Base-by-base conservation (phyloP, 768 basidiomycete species). In the Lactarius akahatsu region DNA sequence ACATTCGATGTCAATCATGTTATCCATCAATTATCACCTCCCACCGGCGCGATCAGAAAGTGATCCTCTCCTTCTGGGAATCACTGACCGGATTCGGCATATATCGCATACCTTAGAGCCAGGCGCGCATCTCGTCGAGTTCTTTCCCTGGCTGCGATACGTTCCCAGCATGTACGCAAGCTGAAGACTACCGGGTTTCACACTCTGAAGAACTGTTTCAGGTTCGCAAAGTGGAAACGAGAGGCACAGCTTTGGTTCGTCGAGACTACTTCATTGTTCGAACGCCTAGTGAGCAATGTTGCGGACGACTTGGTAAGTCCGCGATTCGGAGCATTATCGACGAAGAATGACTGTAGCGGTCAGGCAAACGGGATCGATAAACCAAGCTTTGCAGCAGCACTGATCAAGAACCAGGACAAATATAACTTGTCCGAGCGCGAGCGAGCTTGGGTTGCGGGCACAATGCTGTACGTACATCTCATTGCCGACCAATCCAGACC, bases 1-100 rank as follows among this genome's bases (percentile, higher is more conserved):
- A 43, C 43, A 64, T 50, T 65, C 69, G 56, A 32, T 65, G 3
- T 67, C 69, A 6, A 71, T 70, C 16, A 75, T 75, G 32, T 73
- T 77, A 68, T 64, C 64, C n/a, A 58, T 63, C 57, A 50, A 34
- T 20, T 62, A 57, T 52, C 38, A 54, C 59, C 41, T 38, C 47
- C 60, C 41, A 56, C 34, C 61, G 26, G 57, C 62, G 18, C 36
- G 61, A 52, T 65, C 68, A 15, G 72, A 72, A 2, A 11, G 18
- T 32, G 34, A 41, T 20, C 20, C 59, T 30, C 16, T 20, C 11
- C 8, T 61, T 18, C 4, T 34, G 23, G 32, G n/a, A 11, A 65
- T 54, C 0, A 38, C 32, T 23, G 32, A 57, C 15, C 54, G 47
- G 20, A 28, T 59, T 20, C 52, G 32, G 13, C 1, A 43, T 9